Percentiles rank a stretch among this genome's conserved stretches.
Conservation (phyloP, 371 early-diverging fungal genomes). For the Rhizopus delemar region DNA sequence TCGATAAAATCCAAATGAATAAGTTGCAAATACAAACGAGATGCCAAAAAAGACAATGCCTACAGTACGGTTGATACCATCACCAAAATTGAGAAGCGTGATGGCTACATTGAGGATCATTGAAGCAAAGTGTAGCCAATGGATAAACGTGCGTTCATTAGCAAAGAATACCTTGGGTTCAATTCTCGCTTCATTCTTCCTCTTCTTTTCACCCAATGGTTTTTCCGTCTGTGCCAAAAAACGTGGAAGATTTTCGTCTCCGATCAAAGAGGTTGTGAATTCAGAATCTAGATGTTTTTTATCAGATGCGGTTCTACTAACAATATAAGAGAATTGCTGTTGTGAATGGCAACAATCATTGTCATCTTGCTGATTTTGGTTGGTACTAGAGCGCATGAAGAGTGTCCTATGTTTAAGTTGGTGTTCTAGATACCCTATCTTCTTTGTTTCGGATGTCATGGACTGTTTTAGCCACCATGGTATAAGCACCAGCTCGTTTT, state of each 20-base stretch:
- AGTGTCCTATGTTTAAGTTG: slow-evolving; percentile 37
- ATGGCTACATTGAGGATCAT: slow-evolving; percentile 65
- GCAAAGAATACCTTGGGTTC: slow-evolving; percentile 98
- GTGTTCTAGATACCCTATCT: slow-evolving; percentile 47
- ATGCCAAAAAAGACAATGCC: slow-evolving; percentile 74
- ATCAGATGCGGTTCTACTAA: slow-evolving; percentile 9
- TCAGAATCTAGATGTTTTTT: no score
- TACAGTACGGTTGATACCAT: slow-evolving; percentile 55
- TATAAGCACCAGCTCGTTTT: slow-evolving; percentile 75
- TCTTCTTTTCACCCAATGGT: slow-evolving; percentile 10
- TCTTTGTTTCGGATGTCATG: slow-evolving; percentile 81
- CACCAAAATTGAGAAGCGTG: slow-evolving; percentile 78
- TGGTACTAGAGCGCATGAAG: slow-evolving; percentile 16
- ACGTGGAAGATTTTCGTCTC: background rate
- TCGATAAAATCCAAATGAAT: slow-evolving; percentile 81
- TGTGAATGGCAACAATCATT: background rate
- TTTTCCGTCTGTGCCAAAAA: slow-evolving; percentile 3
- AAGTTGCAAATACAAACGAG: slow-evolving; percentile 69
- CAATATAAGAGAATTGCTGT: slow-evolving; percentile 32
- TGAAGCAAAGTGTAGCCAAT: slow-evolving; percentile 72
- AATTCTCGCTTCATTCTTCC: slow-evolving; percentile 6
- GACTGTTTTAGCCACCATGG: slow-evolving; percentile 97
- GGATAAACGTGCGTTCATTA: slow-evolving; percentile 95
- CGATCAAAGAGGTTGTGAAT: no score
- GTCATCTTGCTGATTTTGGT: no score